These are phyloP conservation scores for Ciborinia camelliae DNA, from an alignment of 2,329 filamentous ascomycete genomes.

Conservation along the genomic window DNA sequence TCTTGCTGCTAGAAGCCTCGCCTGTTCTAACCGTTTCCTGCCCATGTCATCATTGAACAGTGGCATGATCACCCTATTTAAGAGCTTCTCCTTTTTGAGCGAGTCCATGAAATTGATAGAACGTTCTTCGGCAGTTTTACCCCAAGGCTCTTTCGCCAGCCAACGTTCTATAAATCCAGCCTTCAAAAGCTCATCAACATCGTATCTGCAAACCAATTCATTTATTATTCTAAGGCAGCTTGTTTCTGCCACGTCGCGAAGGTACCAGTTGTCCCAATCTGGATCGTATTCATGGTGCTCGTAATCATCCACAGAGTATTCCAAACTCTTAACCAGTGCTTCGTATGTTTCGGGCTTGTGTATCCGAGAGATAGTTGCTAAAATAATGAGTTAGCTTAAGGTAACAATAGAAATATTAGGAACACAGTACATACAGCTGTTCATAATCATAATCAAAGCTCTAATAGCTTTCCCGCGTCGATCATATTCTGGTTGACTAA, in stretches of 20 bases:
- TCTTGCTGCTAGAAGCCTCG: conserved; percentile 30
- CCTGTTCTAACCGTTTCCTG: conserved; percentile 31
- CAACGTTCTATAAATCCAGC: conserved; percentile 68
- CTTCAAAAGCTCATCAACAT: conserved; percentile 54
- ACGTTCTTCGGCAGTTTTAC: conserved; percentile 51
- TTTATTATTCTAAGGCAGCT: conserved; percentile 52
- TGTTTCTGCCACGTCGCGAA: conserved; percentile 60
- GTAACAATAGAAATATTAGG: not conserved
- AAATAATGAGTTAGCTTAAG: conserved; percentile 16
- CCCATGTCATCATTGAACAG: conserved; percentile 34
- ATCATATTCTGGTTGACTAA: conserved; percentile 57
- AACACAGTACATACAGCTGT: conserved; percentile 43
- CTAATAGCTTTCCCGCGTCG: conserved; percentile 55
- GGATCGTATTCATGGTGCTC: conserved; percentile 52
- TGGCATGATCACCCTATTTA: conserved; percentile 48
- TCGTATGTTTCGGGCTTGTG: conserved; percentile 37
- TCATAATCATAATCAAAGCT: conserved; percentile 54
- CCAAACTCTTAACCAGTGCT: conserved; percentile 58
- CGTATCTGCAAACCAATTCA: conserved; percentile 52
- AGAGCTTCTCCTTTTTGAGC: conserved; percentile 27
- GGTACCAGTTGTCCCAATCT: conserved; percentile 59
- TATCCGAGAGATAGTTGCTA: conserved; percentile 29
- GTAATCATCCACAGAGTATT: conserved; percentile 51
- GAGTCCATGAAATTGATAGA: conserved; percentile 49
- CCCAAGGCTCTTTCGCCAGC: conserved; percentile 72